Evolutionary conservation across 1,284 basidiomycete genomes (phyloP).

Genomic region (Rhodofomes roseus): DNA sequence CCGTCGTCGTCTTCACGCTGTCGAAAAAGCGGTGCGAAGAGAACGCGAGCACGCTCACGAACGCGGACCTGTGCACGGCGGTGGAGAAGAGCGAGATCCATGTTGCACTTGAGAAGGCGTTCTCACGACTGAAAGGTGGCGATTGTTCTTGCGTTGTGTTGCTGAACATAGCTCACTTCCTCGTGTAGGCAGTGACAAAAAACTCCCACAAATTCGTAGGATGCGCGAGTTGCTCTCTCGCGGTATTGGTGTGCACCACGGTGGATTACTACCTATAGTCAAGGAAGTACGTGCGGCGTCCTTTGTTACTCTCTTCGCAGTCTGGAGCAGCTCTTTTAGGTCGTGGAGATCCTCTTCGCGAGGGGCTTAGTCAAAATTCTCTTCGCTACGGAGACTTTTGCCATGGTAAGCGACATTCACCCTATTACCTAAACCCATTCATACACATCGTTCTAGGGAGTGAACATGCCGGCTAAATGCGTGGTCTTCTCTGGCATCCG

Average conservation of each 20-base stretch:
- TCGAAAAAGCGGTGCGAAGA: conserved; percentile 98
- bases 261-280: conserved; percentile 93
- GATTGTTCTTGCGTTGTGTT: neutral
- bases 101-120: conserved; percentile 88
- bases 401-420: conserved; percentile 70
- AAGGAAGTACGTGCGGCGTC: conserved; percentile 70
- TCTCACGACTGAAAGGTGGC: conserved; percentile 87
- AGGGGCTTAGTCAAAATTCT: conserved; percentile 95
- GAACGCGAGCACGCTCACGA: conserved; percentile 87
- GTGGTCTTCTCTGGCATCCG: conserved; percentile 96
- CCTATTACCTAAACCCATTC: neutral
- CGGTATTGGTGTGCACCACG: conserved; percentile 97
- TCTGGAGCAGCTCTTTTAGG: conserved; percentile 38
- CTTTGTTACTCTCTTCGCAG: neutral
- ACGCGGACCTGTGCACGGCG: conserved; percentile 84
- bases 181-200: conserved; percentile 77
- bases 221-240: conserved; percentile 91
- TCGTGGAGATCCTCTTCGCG: conserved; percentile 96
- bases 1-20: conserved; percentile 96
- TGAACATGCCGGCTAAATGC: conserved; percentile 98
- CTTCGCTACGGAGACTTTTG: conserved; percentile 99
- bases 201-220: conserved; percentile 90
- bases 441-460: conserved; percentile 59
- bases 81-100: conserved; percentile 97
- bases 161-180: neutral